Evolutionary conservation across 2,329 filamentous ascomycete genomes (phyloP), one percentile per base, ranked within the genome.

Genomic region (Exophiala oligosperma): DNA sequence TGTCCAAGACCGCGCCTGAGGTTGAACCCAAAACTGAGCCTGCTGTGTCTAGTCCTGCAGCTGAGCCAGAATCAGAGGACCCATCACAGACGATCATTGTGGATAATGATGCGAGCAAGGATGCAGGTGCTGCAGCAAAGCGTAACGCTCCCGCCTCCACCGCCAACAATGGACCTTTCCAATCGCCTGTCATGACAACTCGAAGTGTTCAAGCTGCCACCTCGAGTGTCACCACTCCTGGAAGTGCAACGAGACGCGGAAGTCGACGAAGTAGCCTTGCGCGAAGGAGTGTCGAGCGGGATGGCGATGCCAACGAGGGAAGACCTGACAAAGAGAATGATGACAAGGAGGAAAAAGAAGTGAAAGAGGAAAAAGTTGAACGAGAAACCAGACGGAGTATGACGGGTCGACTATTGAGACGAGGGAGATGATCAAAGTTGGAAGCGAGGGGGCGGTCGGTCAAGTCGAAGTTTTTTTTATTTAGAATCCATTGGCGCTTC

Each of bases 101-200:
- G 9, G 62, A 63, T 32, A 49, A 38, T 24, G 44, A 57, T 32
- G 26, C 49, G 6, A 35, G 49, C 4, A 56, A 62, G 46, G 60
- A 62, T 9, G 37, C 49, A 28, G 47, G 48, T 12, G 24, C 44
- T 12, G 24, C 44, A 8, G 23, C 41, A 28, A 48, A 48, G 46
- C 40, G 40, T 9, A 43, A 11, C 21, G 40, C n/a, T 6, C 14
- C 21, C 26, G 26, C 26, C 26, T 28, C 26, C 26, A 7, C 26
- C 8, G 14, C 32, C 11, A 58, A 29, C 40, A 56, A 52, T 53
- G 52, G 52, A 24, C 26, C 24, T 9, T 21, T 57, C 29, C 59
- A 60, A 32, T 64, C 62, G 35, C 62, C 62, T 2, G 54, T 40
- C 2, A 60, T 64, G n/a, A 57, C 54, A 11, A 54, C 54, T n/a